phyloP scores from a whole-genome alignment of 2,329 filamentous ascomycete species.

The Trichoderma cornu-damae region DNA sequence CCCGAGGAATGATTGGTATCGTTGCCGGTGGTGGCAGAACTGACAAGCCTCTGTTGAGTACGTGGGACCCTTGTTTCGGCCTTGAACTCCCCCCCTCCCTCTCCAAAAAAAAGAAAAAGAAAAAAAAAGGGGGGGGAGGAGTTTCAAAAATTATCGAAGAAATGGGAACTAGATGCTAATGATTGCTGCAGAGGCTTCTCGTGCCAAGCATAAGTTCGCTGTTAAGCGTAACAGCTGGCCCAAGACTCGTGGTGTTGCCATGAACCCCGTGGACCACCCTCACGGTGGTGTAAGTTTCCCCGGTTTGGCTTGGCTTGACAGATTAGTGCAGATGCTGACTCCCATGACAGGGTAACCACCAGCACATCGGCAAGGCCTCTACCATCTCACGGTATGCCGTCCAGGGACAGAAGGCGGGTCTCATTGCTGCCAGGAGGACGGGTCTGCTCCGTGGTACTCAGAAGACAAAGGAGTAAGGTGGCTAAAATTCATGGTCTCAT shows the following conservation, averaged over 20 bases:
- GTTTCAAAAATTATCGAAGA: no score
- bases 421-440: conserved; percentile 98
- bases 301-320: conserved; percentile 10
- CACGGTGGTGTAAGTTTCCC: conserved; percentile 72
- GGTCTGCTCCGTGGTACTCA: conserved; percentile 99
- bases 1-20: conserved; percentile 98
- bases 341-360: conserved; percentile 80
- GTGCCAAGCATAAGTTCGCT: conserved; percentile 99
- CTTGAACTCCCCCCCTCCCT: no score
- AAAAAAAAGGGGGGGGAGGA: no score
- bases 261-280: conserved; percentile 99
- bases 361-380: conserved; percentile 99
- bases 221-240: conserved; percentile 99
- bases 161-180: conserved; percentile 36
- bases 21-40: conserved; percentile 99
- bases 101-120: background rate
- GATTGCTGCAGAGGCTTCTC: conserved; percentile 74
- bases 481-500: conserved; percentile 50
- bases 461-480: conserved; percentile 93
- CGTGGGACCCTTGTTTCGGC: conserved; percentile 29
- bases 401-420: conserved; percentile 99
- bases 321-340: conserved; percentile 39
- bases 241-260: conserved; percentile 99
- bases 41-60: conserved; percentile 97
- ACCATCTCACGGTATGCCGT: conserved; percentile 98